Percentiles rank a stretch among this genome's conserved stretches.
These are phyloP conservation scores for Cinnamomum micranthum DNA, from an alignment of 164 flowering plant genomes.

Conservation along the genomic window DNA sequence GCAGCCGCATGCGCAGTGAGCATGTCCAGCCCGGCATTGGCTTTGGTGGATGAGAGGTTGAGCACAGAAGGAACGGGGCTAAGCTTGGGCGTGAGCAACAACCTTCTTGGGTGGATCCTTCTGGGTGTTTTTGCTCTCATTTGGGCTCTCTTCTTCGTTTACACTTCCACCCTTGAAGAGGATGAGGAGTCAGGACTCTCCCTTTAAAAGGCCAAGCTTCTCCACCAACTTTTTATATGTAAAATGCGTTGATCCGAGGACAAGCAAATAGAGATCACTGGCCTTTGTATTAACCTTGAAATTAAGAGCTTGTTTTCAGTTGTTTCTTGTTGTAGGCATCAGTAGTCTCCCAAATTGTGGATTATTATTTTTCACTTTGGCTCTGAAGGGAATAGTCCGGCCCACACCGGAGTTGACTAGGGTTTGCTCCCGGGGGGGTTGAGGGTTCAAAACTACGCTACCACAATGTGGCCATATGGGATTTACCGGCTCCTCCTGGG, in stretches of 20 bases:
- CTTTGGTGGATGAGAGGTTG: constrained; percentile 91
- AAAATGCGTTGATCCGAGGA: not conserved
- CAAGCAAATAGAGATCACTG: no score
- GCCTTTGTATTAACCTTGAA: no score
- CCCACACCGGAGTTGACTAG: no score
- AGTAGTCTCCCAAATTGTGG: no score
- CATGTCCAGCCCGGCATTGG: constrained; percentile 51
- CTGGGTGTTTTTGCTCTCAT: constrained; percentile 82
- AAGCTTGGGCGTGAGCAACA: constrained; percentile 87
- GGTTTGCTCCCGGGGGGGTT: rapidly evolving
- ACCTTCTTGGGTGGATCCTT: constrained; percentile 90
- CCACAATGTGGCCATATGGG: no score
- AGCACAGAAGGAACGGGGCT: constrained; percentile 95
- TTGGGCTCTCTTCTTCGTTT: constrained; percentile 68
- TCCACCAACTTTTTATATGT: not conserved
- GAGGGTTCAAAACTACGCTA: no score
- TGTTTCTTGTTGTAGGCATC: no score
- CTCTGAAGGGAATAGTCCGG: no score
- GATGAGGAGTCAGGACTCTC: constrained; percentile 97
- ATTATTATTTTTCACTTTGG: no score
- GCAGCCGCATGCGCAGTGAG: constrained; percentile 45
- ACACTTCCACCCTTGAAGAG: constrained; percentile 76
- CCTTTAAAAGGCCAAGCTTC: constrained; percentile 23
- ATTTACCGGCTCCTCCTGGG: no score
- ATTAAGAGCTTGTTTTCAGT: no score